Evolutionary conservation across 164 flowering plant genomes (phyloP), one percentile per base, ranked within the genome.

Genomic region (Kingdonia uniflora): DNA sequence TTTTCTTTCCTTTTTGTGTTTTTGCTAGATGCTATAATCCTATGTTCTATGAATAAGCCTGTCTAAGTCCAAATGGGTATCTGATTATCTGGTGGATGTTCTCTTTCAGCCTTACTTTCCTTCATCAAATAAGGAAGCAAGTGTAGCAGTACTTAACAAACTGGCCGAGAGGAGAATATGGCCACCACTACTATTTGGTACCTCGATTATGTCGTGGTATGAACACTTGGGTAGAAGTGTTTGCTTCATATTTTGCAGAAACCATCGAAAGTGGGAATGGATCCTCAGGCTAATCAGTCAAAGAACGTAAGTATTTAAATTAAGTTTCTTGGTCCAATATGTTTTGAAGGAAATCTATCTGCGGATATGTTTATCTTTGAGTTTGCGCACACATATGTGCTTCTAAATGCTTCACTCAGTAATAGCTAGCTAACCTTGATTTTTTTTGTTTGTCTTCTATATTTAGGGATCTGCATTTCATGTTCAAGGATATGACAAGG

Each of bases 201-300:
- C 87, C 20, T 61, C 97, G 16, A 62, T 88, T 19, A 83, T 88
- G 97, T 80, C 92, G 35, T 83, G 92, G 95, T 85, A 85, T 58
- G 97, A 89, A 68, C 95, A 89, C 47, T 35, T 85, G 60, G 87
- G 95, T 24, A 72, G 97, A 66, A 74, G 77, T 52, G 60, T 82
- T 7, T 89, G 95, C 43, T 80, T 81, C 60, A 3, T 85, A 1
- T 0, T 77, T 19, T 89, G 97, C 75, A 65, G 80, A 53, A 68
- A 77, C 67, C 97, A 89, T 66, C 59, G 70, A 64, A 61, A 15
- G 22, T 85, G 92, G 95, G 92, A 85, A 69, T 56, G 64, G 65
- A 57, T 84, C 50, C 42, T 86, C 42, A 79, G 66, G 72, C 64
- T 74, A 20, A 40, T 81, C 15, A 72, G 78, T 20, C 2, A 79